Base-by-base conservation (phyloP, 23 red algal genomes). In the Chondrus crispus region DNA sequence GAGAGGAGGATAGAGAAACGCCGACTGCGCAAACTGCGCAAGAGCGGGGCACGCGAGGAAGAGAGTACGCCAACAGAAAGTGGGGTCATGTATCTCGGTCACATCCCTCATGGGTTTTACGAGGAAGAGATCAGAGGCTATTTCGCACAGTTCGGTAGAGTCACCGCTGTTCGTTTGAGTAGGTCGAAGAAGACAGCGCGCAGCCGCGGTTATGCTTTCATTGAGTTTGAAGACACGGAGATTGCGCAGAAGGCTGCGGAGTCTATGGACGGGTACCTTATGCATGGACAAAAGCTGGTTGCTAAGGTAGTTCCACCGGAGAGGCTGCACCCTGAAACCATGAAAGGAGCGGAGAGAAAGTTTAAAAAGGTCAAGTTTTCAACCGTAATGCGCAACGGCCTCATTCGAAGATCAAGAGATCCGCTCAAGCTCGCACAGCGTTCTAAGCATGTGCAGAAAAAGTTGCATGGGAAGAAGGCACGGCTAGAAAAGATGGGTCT, bases 61-160 rank as follows among this genome's bases (percentile, higher is more conserved):
- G n/a, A n/a, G n/a, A n/a, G n/a, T n/a, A n/a, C n/a, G n/a, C n/a
- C n/a, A n/a, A 66, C 60, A 33, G 26, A 91, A 16, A 63, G 42
- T 16, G 95, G 91, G 28, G 97, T 99, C 20, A 19, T 99, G 39
- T 99, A 99, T 69, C 76, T 99, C 20, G 97, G 94, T 38, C 97
- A 99, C 60, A 68, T 99, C 10, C 97, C 97, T 22, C 97, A 96
- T 83, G 97, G 97, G 38, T 99, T 99, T 88, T 96, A 96, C 47
- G 97, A 99, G 74, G 66, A 94, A 35, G 64, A 99, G 80, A 84
- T 99, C 29, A 81, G 35, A 22, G 80, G 54, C 44, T 99, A 92
- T 74, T 99, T 99, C 39, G 91, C 90, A 16, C 97, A 99, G 76
- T 99, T 92, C 78, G 97, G 97, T 1, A 45, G 41, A 26, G 97